Evolutionary conservation across 2,329 filamentous ascomycete species (phyloP), one percentile per base, ranked within the genome.

Genomic region (Dactylellina parvicollis): DNA sequence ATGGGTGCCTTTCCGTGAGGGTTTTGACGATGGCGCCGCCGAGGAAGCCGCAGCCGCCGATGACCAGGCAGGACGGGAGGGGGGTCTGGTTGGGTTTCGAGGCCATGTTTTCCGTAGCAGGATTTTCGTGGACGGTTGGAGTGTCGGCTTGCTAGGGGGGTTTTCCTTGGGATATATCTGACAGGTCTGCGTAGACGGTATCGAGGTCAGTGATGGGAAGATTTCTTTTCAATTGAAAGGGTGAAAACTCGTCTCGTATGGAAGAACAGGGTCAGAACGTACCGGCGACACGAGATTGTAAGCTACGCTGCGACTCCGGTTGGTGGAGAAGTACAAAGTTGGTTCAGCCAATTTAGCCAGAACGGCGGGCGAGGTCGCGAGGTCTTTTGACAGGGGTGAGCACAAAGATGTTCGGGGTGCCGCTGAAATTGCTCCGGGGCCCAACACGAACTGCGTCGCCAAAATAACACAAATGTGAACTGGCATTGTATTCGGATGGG

Each of bases 11-110:
- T 78, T 86, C 85, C 78, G 91, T 84, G 67, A 92, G 85, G 79
- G 91, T 85, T 81, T 89, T 86, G 79, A 94, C 89, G 77, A 94
- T 89, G 82, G 94, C 90, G 82, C 91, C 89, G 80, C 91, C 91
- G 14, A 95, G 85, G 82, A 95, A 94, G 76, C 91, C 91, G 80
- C 91, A 93, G 79, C 91, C 91, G 78, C 91, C 91, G 77, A 94
- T 88, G 76, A 95, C 88, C 77, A 93, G 85, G 78, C 50, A 60
- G 38, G 70, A 67, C 10, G 60, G 24, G 9, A 74, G 52, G 4
- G 61, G 70, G 36, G 70, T 74, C 30, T 67, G 18, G 32, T 74
- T 74, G 22, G 54, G 69, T 14, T 52, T 38, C 16, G 50, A 34
- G 30, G 54, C 36, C 69, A 73, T 73, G 49, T 32, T 56, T 18